These are phyloP conservation scores for Kingdonia uniflora DNA, from an alignment of 164 flowering plant species.

Conservation along the genomic window DNA sequence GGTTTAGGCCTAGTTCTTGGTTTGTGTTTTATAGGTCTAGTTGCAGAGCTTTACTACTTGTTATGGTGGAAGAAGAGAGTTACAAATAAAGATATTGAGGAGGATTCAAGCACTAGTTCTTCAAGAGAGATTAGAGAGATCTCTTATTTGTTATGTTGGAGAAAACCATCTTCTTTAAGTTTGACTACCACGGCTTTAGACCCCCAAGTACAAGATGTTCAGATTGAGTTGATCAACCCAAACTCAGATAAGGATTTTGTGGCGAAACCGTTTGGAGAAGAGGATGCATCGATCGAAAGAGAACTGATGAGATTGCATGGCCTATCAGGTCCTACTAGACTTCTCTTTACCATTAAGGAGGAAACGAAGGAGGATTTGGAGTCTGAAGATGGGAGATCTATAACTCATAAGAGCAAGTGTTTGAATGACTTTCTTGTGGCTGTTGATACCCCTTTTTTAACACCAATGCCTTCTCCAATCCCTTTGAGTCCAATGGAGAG, in stretches of 20 bases:
- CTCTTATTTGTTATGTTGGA: constrained; percentile 50
- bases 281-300: constrained; percentile 32
- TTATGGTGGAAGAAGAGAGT: constrained; percentile 81
- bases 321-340: constrained; percentile 64
- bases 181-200: constrained; percentile 29
- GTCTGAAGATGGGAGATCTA: constrained; percentile 53
- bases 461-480: constrained; percentile 68
- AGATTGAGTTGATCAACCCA: constrained; percentile 7
- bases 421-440: constrained; percentile 46
- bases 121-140: constrained; percentile 37
- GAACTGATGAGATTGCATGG: constrained; percentile 70
- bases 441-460: constrained; percentile 64
- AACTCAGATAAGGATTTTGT: constrained; percentile 24
- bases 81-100: constrained; percentile 31
- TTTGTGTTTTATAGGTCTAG: constrained; percentile 54
- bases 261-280: constrained; percentile 42
- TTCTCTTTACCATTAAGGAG: constrained; percentile 71
- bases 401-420: constrained; percentile 30
- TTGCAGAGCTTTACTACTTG: constrained; percentile 72
- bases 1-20: constrained; percentile 76
- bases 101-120: constrained; percentile 9
- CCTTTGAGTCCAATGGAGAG: constrained; percentile 43
- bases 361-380: constrained; percentile 84
- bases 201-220: constrained; percentile 18
- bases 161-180: constrained; percentile 33